These are phyloP conservation scores for Penicillium psychrofluorescens DNA, from an alignment of 495 filamentous ascomycete species.

Conservation along the genomic window DNA sequence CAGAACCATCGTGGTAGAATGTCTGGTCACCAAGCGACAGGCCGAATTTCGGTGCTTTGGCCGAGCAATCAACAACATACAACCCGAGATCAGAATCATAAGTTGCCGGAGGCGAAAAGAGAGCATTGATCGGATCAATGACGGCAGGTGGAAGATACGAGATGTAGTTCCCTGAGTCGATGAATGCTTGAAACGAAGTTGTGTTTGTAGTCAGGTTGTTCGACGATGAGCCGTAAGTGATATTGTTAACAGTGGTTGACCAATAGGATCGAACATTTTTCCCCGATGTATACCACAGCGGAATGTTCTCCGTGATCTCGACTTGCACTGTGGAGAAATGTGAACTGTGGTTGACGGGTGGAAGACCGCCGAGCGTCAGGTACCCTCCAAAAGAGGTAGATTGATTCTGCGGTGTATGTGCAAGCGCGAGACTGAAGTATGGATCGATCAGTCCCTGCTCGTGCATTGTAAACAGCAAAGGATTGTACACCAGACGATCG, in stretches of 20 bases:
- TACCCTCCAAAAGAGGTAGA: slow-evolving; percentile 16
- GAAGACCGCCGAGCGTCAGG: slow-evolving; percentile 19
- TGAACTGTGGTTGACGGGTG: slow-evolving; percentile 10
- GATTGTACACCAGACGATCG: slow-evolving; percentile 39
- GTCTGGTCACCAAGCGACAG: slow-evolving; percentile 40
- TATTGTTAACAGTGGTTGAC: slow-evolving; percentile 12
- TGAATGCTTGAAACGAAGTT: slow-evolving; percentile 38
- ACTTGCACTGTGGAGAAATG: slow-evolving; percentile 14
- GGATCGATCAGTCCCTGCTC: slow-evolving; percentile 43
- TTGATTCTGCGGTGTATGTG: slow-evolving; percentile 10
- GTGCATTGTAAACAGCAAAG: slow-evolving; percentile 52
- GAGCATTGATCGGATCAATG: slow-evolving; percentile 50
- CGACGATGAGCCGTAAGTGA: slow-evolving; percentile 8
- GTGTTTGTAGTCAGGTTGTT: slow-evolving; percentile 5
- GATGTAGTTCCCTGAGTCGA: slow-evolving; percentile 66
- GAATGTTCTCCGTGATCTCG: slow-evolving; percentile 14
- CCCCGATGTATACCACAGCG: slow-evolving; percentile 5
- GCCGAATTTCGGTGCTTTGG: slow-evolving; percentile 44
- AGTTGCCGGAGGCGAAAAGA: slow-evolving; percentile 47
- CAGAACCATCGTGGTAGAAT: slow-evolving; percentile 45
- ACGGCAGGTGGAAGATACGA: slow-evolving; percentile 51
- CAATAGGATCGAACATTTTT: slow-evolving; percentile 15
- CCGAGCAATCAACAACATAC: slow-evolving; percentile 57
- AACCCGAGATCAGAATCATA: slow-evolving; percentile 37
- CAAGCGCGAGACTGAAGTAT: slow-evolving; percentile 43